These are phyloP conservation scores for Camellia japonica DNA, from an alignment of 148 eudicot species.

Conservation along the genomic window DNA sequence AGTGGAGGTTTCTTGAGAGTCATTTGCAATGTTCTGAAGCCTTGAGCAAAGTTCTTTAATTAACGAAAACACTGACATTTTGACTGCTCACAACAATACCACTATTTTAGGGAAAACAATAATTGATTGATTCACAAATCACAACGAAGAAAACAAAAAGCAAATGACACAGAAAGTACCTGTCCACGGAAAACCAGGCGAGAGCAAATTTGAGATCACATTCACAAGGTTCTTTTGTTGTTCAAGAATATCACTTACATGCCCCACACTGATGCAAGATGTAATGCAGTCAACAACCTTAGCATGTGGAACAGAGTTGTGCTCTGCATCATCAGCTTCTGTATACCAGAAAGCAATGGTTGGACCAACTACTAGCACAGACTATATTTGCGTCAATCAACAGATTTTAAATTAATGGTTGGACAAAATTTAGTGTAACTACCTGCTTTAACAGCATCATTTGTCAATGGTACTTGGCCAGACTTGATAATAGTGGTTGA, in stretches of 20 bases:
- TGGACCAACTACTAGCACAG: neutral
- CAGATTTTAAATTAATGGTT: neutral
- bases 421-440: slow-evolving; percentile 11
- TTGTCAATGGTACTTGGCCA: slow-evolving; percentile 33
- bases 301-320: slow-evolving; percentile 49
- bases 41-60: slow-evolving; percentile 73
- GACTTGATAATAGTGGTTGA: slow-evolving; percentile 28
- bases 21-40: slow-evolving; percentile 35
- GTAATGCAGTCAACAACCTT: slow-evolving; percentile 68
- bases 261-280: slow-evolving; percentile 61
- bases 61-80: slow-evolving; percentile 65
- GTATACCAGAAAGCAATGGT: slow-evolving; percentile 29
- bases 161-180: slow-evolving; percentile 36
- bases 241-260: slow-evolving; percentile 51
- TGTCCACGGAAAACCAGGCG: slow-evolving; percentile 73
- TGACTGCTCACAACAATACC: slow-evolving; percentile 49
- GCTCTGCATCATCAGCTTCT: slow-evolving; percentile 56
- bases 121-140: slow-evolving; percentile 7
- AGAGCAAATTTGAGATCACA: slow-evolving; percentile 49
- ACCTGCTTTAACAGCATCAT: slow-evolving; percentile 61
- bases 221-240: slow-evolving; percentile 52
- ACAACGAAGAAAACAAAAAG: neutral
- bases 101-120: slow-evolving; percentile 6
- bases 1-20: slow-evolving; percentile 32
- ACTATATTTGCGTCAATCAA: neutral